Percentiles rank a stretch among this genome's conserved stretches.
Evolutionary conservation across 495 filamentous ascomycete genomes (phyloP).

Genomic region (Penicillium manginii): DNA sequence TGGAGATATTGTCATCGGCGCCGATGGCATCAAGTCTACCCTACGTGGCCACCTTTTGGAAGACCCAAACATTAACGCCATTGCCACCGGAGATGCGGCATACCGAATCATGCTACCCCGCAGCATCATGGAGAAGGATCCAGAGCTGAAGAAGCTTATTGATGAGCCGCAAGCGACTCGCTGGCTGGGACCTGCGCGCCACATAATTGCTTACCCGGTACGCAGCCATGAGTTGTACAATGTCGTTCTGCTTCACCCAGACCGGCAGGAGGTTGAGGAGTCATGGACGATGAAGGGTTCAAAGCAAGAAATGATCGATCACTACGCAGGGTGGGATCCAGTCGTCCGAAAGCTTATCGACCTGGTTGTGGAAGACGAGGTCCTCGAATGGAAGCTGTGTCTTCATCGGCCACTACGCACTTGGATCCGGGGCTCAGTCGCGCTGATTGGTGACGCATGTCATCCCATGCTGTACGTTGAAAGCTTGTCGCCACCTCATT

Average conservation of each 20-base stretch:
- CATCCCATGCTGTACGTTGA: constrained; percentile 62
- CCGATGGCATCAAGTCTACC: constrained; percentile 53
- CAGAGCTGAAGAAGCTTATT: constrained; percentile 37
- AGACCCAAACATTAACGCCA: constrained; percentile 31
- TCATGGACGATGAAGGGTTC: constrained; percentile 49
- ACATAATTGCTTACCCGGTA: constrained; percentile 50
- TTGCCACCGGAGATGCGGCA: constrained; percentile 48
- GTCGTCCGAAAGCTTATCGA: constrained; percentile 41
- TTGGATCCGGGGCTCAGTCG: constrained; percentile 62
- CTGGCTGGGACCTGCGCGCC: constrained; percentile 48
- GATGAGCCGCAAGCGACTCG: constrained; percentile 44
- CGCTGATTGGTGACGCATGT: constrained; percentile 68
- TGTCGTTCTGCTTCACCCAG: constrained; percentile 47
- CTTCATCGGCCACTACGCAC: constrained; percentile 57
- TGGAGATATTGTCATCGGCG: constrained; percentile 48
- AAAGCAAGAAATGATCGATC: constrained; percentile 46
- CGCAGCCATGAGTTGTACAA: constrained; percentile 49
- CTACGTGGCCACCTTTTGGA: constrained; percentile 37
- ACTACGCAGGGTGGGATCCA: constrained; percentile 44
- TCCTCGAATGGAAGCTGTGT: constrained; percentile 69
- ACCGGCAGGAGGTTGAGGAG: constrained; percentile 40
- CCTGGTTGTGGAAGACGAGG: constrained; percentile 49
- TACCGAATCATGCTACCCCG: constrained; percentile 48
- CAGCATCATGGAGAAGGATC: constrained; percentile 41
- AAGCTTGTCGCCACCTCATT: not conserved